Evolutionary conservation across 2,329 filamentous ascomycete species (phyloP).

Genomic region (Xylaria sp.): DNA sequence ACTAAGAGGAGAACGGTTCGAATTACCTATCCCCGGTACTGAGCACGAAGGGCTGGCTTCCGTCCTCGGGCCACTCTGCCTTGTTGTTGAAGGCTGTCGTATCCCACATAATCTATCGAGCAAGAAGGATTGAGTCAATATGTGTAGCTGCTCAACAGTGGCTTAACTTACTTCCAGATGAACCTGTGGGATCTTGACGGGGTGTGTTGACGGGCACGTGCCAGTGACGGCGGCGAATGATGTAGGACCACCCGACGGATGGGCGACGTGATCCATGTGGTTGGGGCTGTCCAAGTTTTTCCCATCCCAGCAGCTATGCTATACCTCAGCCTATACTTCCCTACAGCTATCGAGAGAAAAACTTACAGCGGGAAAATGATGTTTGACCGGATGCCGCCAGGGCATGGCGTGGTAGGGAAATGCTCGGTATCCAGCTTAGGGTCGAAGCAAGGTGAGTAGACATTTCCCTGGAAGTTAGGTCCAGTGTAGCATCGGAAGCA

Average conservation of each 20-base stretch:
- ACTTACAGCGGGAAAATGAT: slow-evolving; percentile 37
- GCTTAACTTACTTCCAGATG: slow-evolving; percentile 29
- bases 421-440: slow-evolving; percentile 57
- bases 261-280: slow-evolving; percentile 51
- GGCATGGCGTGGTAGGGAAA: slow-evolving; percentile 44
- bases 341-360: background rate
- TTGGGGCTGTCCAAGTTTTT: slow-evolving; percentile 59
- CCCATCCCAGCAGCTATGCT: slow-evolving; percentile 62
- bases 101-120: slow-evolving; percentile 37
- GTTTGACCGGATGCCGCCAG: slow-evolving; percentile 36
- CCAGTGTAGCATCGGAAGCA: slow-evolving; percentile 56
- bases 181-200: slow-evolving; percentile 39
- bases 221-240: slow-evolving; percentile 35
- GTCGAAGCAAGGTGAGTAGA: slow-evolving; percentile 55
- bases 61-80: slow-evolving; percentile 35
- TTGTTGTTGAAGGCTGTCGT: slow-evolving; percentile 38
- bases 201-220: slow-evolving; percentile 36
- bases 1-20: background rate
- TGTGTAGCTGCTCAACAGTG: background rate
- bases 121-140: background rate
- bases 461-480: slow-evolving; percentile 54
- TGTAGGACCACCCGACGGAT: slow-evolving; percentile 30
- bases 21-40: slow-evolving; percentile 44
- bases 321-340: background rate
- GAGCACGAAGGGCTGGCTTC: slow-evolving; percentile 43